Evolutionary conservation across 352 stramenopile genomes (phyloP), one percentile per base, ranked within the genome.

Genomic region (Pythium brachiatum): DNA sequence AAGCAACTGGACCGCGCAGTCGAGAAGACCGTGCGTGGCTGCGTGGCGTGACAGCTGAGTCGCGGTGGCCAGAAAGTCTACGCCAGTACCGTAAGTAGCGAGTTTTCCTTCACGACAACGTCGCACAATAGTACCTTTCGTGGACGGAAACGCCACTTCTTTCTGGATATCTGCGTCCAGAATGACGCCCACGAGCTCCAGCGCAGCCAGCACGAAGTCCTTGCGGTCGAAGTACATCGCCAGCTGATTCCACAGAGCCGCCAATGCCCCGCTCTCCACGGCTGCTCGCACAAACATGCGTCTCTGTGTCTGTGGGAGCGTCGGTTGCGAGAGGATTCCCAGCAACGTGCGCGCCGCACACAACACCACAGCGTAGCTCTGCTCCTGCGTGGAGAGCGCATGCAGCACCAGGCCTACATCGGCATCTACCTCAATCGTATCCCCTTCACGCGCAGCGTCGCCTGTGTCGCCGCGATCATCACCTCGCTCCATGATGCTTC

Each of bases 291-390:
- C 39, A 29, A 60, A 62, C 7, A 20, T 29, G 18, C 41, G 41
- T 26, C 31, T 47, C 18, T 59, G 20, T 15, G 31, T 9, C n/a
- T 8, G 11, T 8, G n/a, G 1, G 5, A 44, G 44, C 4, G 23
- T 39, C 21, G 27, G 8, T 21, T 54, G 8, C 2, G 27, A 48
- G 41, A 48, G 41, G 41, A 48, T 59, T 34, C 59, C 52, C 7
- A 50, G 47, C 11, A 84, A 48, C 20, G 73, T 61, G 41, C 75
- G 64, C 7, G 78, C 43, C 1, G 59, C 69, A 27, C 60, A 65
- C 18, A 65, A 34, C 7, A 76, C 34, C 44, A 78, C 63, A 12
- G 73, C 44, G 38, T 69, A 72, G 2, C 79, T 68, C 26, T 73
- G 62, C 26, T 73, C 57, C 55, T 75, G 78, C 36, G 65, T 64